Base-by-base conservation (phyloP, 2,329 filamentous ascomycete genomes). In the Colletotrichum sp. region DNA sequence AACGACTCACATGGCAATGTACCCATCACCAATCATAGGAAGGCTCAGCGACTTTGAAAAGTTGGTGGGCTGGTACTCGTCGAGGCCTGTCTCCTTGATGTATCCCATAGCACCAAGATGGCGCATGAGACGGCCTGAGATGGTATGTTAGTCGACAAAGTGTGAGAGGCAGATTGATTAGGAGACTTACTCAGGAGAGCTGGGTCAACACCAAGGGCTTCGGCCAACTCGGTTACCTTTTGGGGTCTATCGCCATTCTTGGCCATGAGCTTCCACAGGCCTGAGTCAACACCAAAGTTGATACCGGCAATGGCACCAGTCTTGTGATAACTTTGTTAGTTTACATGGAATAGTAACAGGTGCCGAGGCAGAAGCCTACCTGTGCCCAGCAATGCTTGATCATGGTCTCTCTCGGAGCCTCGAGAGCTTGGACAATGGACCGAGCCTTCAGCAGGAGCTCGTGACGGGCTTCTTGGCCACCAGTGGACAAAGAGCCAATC, bases 401-500 rank as follows among this genome's bases (percentile, higher is more conserved):
- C 83, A 89, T 88, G 0, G 87, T 86, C 80, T 90, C 88, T 8
- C 87, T 82, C 0, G 88, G 88, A 0, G 86, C 88, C 78, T 89
- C 87, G 0, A 87, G 80, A 0, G 85, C 83, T 32, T 73, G 71
- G 8, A 73, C 82, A 80, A 36, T 83, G 1, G 79, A 76, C n/a
- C 84, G 81, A 2, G 85, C 85, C 72, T 84, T 82, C 2, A 81
- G 76, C 16, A 84, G 78, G 4, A 87, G 79, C n/a, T 80, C 78
- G 6, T 83, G 78, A 2, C 84, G 82, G 3, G 78, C 65, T 18
- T 73, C 30, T 16, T 73, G 36, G 15, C 32, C 66, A 6, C 77
- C 55, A 8, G 28, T 21, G 1, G 36, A 30, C 65, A 73, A 39
- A 15, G 55, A 52, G 10, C 15, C 57, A 39, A 63, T n/a, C 4